Evolutionary conservation across 179 eudicot species (phyloP).

Genomic region (Pouteria campechiana): DNA sequence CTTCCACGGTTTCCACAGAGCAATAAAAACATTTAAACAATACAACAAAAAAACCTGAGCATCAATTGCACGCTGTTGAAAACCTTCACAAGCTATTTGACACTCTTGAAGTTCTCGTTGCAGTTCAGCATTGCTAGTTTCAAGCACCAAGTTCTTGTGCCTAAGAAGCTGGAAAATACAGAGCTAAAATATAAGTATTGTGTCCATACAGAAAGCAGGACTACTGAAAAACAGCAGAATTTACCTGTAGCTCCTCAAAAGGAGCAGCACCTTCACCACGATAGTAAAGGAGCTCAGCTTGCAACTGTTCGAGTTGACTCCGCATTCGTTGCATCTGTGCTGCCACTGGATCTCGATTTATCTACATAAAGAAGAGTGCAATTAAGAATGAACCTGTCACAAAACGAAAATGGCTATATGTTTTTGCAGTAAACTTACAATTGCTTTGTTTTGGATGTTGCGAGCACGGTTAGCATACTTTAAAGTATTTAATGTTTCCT

Average conservation of each 20-base stretch:
- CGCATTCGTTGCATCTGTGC: constrained; percentile 91
- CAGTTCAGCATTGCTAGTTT: constrained; percentile 74
- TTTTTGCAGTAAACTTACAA: constrained; percentile 37
- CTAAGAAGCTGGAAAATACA: constrained; percentile 48
- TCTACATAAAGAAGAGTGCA: constrained; percentile 30
- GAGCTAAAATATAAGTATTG: not conserved
- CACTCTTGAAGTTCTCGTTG: constrained; percentile 68
- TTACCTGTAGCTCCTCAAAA: constrained; percentile 83
- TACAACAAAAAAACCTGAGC: constrained; percentile 59
- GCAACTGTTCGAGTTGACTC: constrained; percentile 87
- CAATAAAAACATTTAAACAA: not conserved
- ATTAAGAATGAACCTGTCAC: not conserved
- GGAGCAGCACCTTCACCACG: constrained; percentile 79
- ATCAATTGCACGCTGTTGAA: constrained; percentile 67
- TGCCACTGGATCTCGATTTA: constrained; percentile 91
- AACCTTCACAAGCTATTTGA: constrained; percentile 52
- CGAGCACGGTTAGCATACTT: constrained; percentile 99
- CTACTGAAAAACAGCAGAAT: too few species aligned
- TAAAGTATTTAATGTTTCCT: constrained; percentile 90
- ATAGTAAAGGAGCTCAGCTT: constrained; percentile 66
- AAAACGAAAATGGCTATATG: not conserved
- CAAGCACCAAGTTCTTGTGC: constrained; percentile 84
- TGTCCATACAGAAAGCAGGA: too few species aligned
- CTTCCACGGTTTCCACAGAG: not conserved
- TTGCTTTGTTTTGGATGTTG: constrained; percentile 93